phyloP scores from a whole-genome alignment of 129 eudicot genomes.

The Calendula officinalis region DNA sequence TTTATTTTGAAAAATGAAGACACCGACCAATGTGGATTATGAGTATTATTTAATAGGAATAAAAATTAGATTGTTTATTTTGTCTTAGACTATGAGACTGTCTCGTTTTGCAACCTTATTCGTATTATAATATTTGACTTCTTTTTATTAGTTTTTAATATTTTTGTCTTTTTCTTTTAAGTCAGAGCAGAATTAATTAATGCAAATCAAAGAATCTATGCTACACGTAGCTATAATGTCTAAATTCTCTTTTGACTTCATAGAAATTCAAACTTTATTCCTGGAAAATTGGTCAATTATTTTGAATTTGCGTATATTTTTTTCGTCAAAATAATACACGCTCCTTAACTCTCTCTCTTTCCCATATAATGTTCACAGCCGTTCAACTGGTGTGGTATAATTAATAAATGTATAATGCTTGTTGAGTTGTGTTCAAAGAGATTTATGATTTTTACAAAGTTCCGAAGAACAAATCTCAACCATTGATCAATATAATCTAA shows the following conservation, averaged over 20 bases:
- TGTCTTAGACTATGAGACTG: background rate
- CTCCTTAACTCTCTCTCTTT: background rate
- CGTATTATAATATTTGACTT: background rate
- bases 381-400: no score
- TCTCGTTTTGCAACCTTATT: background rate
- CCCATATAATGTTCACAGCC: conserved; percentile 18
- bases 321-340: conserved; percentile 17
- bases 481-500: no score
- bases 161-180: background rate
- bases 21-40: conserved; percentile 17
- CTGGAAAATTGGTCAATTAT: background rate
- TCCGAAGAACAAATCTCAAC: no score
- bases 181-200: conserved; percentile 10
- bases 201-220: conserved; percentile 12
- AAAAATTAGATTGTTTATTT: background rate
- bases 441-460: no score
- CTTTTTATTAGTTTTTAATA: background rate
- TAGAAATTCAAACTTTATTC: background rate
- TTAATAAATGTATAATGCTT: no score
- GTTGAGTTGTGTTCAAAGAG: no score
- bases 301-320: background rate
- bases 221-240: conserved; percentile 6
- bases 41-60: background rate
- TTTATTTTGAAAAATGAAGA: no score
- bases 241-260: background rate